These are phyloP conservation scores for Claviceps sp. DNA, from an alignment of 2,329 filamentous ascomycete species.

Conservation along the genomic window DNA sequence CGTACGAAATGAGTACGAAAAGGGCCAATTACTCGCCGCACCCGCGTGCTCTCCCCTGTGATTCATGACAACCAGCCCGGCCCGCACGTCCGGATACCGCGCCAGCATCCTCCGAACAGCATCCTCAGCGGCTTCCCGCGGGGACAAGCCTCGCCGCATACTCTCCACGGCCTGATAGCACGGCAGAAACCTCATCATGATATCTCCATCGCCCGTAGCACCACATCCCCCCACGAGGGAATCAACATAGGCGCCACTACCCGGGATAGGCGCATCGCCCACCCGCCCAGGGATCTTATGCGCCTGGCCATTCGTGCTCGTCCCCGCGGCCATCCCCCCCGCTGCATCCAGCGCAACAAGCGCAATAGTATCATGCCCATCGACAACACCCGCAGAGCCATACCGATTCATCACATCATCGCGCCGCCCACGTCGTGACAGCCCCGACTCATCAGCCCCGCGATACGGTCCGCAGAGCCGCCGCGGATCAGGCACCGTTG, in stretches of 20 bases:
- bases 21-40: slow-evolving; percentile 40
- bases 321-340: slow-evolving; percentile 39
- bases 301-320: slow-evolving; percentile 40
- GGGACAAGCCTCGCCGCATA: slow-evolving; percentile 33
- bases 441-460: not conserved
- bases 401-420: too few relatives aligned
- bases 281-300: slow-evolving; percentile 43
- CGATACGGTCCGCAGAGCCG: slow-evolving; percentile 33
- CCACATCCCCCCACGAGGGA: slow-evolving; percentile 40
- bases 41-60: slow-evolving; percentile 34
- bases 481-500: slow-evolving; percentile 24
- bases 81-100: slow-evolving; percentile 31
- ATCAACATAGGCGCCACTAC: slow-evolving; percentile 42
- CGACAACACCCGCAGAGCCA: too few relatives aligned
- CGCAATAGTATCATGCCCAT: slow-evolving; percentile 38
- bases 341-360: slow-evolving; percentile 31
- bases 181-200: slow-evolving; percentile 44
- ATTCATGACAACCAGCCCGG: slow-evolving; percentile 38
- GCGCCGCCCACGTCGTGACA: too few relatives aligned
- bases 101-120: slow-evolving; percentile 34
- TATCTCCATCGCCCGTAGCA: slow-evolving; percentile 42
- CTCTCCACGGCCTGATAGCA: slow-evolving; percentile 46
- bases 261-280: slow-evolving; percentile 40
- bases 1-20: slow-evolving; percentile 38
- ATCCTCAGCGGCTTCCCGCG: slow-evolving; percentile 34